Conservation (phyloP, 306 rosid species). For the Acacia melanoxylon region DNA sequence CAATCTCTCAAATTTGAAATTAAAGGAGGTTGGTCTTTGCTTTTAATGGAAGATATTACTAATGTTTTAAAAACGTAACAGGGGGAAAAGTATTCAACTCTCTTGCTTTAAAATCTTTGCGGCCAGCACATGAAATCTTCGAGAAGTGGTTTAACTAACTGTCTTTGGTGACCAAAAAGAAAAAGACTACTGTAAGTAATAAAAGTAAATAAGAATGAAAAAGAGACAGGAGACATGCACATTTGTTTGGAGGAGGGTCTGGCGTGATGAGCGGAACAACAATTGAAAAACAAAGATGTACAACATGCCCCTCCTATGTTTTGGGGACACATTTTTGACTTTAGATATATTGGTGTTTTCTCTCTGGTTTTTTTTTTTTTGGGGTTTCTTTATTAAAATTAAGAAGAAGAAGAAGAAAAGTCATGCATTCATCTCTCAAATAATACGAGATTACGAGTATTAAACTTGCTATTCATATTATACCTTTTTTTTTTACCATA, state of each 20-base stretch:
- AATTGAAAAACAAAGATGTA: background rate
- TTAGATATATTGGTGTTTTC: background rate
- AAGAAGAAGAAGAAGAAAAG: too few species aligned
- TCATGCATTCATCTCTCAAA: too few species aligned
- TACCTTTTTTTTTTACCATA: too few species aligned
- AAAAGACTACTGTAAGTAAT: background rate
- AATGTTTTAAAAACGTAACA: too few species aligned
- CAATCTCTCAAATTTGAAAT: too few species aligned
- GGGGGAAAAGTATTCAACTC: background rate
- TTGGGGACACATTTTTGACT: conserved; percentile 15
- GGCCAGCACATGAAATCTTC: background rate
- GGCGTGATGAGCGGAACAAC: conserved; percentile 44
- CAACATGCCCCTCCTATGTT: background rate
- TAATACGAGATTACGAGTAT: too few species aligned
- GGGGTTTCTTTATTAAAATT: too few species aligned
- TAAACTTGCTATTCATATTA: too few species aligned
- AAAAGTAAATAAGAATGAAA: conserved; percentile 30
- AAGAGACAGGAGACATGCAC: background rate
- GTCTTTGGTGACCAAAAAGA: background rate
- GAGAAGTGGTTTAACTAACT: background rate
- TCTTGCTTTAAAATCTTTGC: background rate
- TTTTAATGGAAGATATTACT: too few species aligned
- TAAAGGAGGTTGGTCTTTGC: too few species aligned
- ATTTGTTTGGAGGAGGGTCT: background rate
- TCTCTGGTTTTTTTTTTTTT: background rate